phyloP scores from a whole-genome alignment of 2,329 filamentous ascomycete species.

The Colletotrichum viniferum region DNA sequence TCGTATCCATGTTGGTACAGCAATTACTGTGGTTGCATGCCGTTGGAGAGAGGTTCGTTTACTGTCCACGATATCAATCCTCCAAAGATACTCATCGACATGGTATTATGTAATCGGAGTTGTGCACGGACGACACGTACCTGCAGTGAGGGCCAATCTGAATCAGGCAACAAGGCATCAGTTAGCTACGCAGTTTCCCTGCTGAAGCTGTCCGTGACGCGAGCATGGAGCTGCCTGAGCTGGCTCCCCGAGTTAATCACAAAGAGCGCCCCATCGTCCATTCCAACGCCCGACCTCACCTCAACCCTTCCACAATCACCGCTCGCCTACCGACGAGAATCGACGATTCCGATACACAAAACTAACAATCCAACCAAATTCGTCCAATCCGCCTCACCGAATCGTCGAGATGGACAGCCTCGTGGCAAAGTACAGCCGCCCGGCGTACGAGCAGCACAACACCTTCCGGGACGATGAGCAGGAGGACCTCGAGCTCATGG shows the following conservation, averaged over 20 bases:
- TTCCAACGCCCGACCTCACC: conserved; percentile 10
- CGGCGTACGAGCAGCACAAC: conserved; percentile 71
- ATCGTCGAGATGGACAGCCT: conserved; percentile 79
- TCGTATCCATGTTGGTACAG: not conserved
- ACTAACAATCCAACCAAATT: not conserved
- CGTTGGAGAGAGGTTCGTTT: not conserved
- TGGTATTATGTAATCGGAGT: not conserved
- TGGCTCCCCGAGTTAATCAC: conserved; percentile 17
- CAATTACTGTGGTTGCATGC: not conserved
- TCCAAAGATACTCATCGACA: not conserved
- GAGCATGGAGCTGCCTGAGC: conserved; percentile 49
- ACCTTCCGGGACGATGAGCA: conserved; percentile 61
- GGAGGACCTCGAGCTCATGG: conserved; percentile 75
- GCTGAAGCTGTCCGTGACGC: conserved; percentile 37
- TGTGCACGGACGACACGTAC: not conserved
- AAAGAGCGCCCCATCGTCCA: conserved; percentile 25
- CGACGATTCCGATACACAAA: not conserved
- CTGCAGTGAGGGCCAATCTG: conserved; percentile 9
- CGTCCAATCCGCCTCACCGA: not conserved
- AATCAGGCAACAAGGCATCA: conserved; percentile 24
- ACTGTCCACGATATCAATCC: no score
- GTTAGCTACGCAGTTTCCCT: conserved; percentile 24
- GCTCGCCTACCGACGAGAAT: not conserved
- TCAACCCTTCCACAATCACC: not conserved
- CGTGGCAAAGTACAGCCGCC: conserved; percentile 88